phyloP scores from a whole-genome alignment of 305 asterid species.

The Fraxinus paxiana region DNA sequence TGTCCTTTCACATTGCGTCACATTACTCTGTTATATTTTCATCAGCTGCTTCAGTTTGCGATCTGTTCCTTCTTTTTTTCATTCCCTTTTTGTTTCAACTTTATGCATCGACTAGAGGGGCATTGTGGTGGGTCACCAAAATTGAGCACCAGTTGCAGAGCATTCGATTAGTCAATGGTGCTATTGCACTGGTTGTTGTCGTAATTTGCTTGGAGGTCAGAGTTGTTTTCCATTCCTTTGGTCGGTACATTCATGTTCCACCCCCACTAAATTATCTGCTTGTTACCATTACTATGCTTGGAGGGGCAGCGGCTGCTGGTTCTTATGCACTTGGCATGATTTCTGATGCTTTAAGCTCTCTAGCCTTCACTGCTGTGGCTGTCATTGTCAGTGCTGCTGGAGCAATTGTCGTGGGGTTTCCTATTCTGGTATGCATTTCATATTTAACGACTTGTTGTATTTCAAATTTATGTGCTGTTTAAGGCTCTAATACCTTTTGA shows the following conservation, averaged over 20 bases:
- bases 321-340: conserved; percentile 81
- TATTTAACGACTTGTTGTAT: conserved; percentile 9
- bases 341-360: conserved; percentile 74
- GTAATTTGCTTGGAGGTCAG: conserved; percentile 87
- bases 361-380: conserved; percentile 64
- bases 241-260: conserved; percentile 94
- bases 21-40: conserved; percentile 66
- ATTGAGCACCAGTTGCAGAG: conserved; percentile 71
- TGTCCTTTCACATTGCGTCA: conserved; percentile 67
- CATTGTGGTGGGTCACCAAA: conserved; percentile 94
- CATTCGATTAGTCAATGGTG: conserved; percentile 80
- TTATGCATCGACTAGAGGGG: conserved; percentile 89
- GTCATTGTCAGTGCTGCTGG: conserved; percentile 86
- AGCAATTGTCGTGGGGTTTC: conserved; percentile 87
- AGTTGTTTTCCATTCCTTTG: conserved; percentile 94
- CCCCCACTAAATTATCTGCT: conserved; percentile 81
- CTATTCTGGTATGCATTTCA: conserved; percentile 60
- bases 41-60: conserved; percentile 63
- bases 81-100: conserved; percentile 82
- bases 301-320: conserved; percentile 85
- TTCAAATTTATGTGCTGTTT: conserved; percentile 9
- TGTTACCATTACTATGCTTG: conserved; percentile 82
- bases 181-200: conserved; percentile 66
- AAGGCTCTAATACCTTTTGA: not conserved
- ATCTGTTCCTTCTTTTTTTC: conserved; percentile 81